Evolutionary conservation across 331 rosid genomes (phyloP), one percentile per base, ranked within the genome.

Genomic region (Quercus phellos): DNA sequence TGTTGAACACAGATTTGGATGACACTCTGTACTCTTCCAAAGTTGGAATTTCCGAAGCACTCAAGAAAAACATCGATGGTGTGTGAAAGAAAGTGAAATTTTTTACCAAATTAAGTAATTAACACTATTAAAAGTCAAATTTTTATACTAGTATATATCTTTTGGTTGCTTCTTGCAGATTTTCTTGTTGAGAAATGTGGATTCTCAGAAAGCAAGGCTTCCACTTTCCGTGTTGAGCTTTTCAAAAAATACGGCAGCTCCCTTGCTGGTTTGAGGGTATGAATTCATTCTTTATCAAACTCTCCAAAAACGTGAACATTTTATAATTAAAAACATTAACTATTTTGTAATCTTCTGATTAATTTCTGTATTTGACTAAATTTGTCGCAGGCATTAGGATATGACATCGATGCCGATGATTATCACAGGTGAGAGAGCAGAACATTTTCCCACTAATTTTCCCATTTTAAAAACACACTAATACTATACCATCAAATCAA

Each of bases 231-330:
- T 7, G 87, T 84, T 24, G 86, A 94, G 76, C 93, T 94, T 38
- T 94, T 94, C 86, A 94, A 87, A 80, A 89, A 84, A 46, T 88
- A 90, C 82, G 99, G 97, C 78, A 90, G 99, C 87, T 83, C 99
- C 29, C 95, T 94, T 43, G 97, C 97, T 56, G 97, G 99, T 51
- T 88, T 92, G 43, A 85, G 92, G 63, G 92, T 90, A 86, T 12
- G 16, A 10, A 86, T 46, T 77, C 12, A 18, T 0, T 32, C 30
- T 34, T 13, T 2, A 51, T 9, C 0, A 34, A 1, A 4, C 27
- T 76, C 68, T 10, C 27, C 12, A 4, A 0, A 16, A 24, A 34
- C 22, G 0, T 38, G 46, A 38, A 38, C 4, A 46, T 46, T 9
- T 46, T 10, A 0, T 46, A 46, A 42, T 6, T 10, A 42, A 35